Percentiles rank a stretch among this genome's conserved stretches.
These are phyloP conservation scores for Spathaspora sp. DNA, from an alignment of 805 yeast genomes.

Conservation along the genomic window DNA sequence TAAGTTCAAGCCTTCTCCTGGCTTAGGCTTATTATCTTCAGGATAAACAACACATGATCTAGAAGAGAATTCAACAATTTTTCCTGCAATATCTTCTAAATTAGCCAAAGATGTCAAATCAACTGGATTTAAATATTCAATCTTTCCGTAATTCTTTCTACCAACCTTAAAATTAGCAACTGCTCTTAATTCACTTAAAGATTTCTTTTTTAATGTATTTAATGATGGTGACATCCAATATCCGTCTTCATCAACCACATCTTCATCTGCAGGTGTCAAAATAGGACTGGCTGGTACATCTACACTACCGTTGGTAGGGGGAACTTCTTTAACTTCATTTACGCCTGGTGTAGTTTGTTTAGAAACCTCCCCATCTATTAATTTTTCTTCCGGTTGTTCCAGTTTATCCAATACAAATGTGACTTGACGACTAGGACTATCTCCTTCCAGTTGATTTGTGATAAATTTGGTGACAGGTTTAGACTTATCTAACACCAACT, in stretches of 20 bases:
- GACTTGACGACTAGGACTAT: constrained; percentile 15
- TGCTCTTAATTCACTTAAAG: constrained; percentile 59
- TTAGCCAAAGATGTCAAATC: constrained; percentile 70
- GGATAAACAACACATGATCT: constrained; percentile 72
- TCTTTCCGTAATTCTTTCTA: constrained; percentile 69
- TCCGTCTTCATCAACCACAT: constrained; percentile 56
- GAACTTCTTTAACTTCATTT: neutral
- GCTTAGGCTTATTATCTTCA: constrained; percentile 53
- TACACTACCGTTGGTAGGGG: neutral
- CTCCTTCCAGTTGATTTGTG: constrained; percentile 14
- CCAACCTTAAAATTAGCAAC: constrained; percentile 74
- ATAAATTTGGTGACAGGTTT: constrained; percentile 8
- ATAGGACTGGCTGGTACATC: neutral
- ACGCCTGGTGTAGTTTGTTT: neutral
- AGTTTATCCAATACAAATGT: constrained; percentile 10
- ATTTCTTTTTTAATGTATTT: constrained; percentile 54
- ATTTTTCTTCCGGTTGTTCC: neutral
- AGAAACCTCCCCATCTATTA: neutral
- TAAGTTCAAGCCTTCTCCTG: constrained; percentile 81
- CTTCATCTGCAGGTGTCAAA: constrained; percentile 1
- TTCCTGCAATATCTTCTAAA: constrained; percentile 62
- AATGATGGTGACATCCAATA: constrained; percentile 86
- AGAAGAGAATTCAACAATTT: constrained; percentile 55
- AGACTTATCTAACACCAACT: constrained; percentile 50
- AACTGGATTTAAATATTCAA: constrained; percentile 77